Conservation (phyloP, 805 yeast species). For the Lipomyces chichibuensis region DNA sequence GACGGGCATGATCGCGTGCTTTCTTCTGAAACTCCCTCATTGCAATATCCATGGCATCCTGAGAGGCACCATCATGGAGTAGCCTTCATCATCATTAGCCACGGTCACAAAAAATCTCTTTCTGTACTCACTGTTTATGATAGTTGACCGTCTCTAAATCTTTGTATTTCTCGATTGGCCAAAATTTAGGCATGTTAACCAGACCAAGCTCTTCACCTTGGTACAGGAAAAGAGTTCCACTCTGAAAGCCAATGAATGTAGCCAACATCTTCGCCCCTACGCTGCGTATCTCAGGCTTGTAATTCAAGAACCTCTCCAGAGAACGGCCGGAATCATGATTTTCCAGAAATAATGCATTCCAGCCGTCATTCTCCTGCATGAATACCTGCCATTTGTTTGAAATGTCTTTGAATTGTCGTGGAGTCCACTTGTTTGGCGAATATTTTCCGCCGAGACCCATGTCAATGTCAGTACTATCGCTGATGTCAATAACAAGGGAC, state of each 20-base stretch:
- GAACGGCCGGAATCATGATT: slow-evolving; percentile 64
- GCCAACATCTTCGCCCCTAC: slow-evolving; percentile 56
- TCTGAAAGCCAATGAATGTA: slow-evolving; percentile 50
- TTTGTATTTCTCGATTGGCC: slow-evolving; percentile 55
- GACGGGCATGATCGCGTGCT: slow-evolving; percentile 58
- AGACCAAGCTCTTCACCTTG: slow-evolving; percentile 60
- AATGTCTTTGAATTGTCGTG: slow-evolving; percentile 24
- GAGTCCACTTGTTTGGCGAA: slow-evolving; percentile 12
- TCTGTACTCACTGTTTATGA: slow-evolving; percentile 36
- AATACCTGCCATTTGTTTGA: slow-evolving; percentile 40
- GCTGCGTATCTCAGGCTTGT: slow-evolving; percentile 45
- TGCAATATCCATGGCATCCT: slow-evolving; percentile 9
- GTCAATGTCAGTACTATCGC: slow-evolving; percentile 24
- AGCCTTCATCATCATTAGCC: slow-evolving; percentile 2
- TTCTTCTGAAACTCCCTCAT: slow-evolving; percentile 40
- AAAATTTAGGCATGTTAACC: slow-evolving; percentile 39
- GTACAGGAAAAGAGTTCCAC: slow-evolving; percentile 60
- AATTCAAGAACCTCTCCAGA: slow-evolving; percentile 56
- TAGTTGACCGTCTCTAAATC: slow-evolving; percentile 55
- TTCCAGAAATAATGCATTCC: slow-evolving; percentile 61
- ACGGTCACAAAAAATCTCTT: not conserved
- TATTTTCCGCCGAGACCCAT: slow-evolving; percentile 24
- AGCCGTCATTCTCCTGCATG: slow-evolving; percentile 56
- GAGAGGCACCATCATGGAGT: not conserved
- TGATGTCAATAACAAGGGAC: not conserved